Percentiles rank a stretch among this genome's conserved stretches.
phyloP scores from a whole-genome alignment of 495 filamentous ascomycete species.

The Aspergillus carlsbadensis region DNA sequence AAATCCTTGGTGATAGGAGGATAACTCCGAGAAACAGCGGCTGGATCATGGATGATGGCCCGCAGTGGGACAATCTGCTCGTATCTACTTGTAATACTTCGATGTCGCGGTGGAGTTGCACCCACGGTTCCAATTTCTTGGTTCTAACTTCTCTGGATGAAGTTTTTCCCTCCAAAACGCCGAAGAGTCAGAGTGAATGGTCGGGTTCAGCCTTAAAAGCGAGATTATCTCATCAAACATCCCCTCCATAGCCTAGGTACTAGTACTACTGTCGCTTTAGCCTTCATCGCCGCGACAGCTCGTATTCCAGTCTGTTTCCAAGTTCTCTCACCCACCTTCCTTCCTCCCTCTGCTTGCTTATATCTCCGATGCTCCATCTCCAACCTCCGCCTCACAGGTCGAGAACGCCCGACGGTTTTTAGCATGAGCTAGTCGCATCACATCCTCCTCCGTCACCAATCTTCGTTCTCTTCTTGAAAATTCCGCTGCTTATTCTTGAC shows the following conservation, averaged over 20 bases:
- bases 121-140: neutral
- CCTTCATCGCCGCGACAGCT: neutral
- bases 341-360: neutral
- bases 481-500: neutral
- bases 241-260: no score
- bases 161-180: no score
- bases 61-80: neutral
- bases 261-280: no score
- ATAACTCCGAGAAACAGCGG: neutral
- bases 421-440: neutral
- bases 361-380: neutral
- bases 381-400: neutral
- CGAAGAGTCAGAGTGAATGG: neutral
- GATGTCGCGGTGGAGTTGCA: no score
- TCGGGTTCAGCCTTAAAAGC: neutral
- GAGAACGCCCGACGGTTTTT: neutral
- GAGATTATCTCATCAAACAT: constrained; percentile 2
- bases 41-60: neutral
- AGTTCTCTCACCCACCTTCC: no score
- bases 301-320: neutral
- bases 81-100: no score
- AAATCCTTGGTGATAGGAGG: neutral
- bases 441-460: constrained; percentile 1
- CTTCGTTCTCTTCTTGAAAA: neutral
- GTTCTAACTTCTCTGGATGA: neutral